Percentiles rank a stretch among this genome's conserved stretches.
These are phyloP conservation scores for Pseudomonodictys pantanalensis DNA, from an alignment of 495 filamentous ascomycete genomes.

Conservation along the genomic window DNA sequence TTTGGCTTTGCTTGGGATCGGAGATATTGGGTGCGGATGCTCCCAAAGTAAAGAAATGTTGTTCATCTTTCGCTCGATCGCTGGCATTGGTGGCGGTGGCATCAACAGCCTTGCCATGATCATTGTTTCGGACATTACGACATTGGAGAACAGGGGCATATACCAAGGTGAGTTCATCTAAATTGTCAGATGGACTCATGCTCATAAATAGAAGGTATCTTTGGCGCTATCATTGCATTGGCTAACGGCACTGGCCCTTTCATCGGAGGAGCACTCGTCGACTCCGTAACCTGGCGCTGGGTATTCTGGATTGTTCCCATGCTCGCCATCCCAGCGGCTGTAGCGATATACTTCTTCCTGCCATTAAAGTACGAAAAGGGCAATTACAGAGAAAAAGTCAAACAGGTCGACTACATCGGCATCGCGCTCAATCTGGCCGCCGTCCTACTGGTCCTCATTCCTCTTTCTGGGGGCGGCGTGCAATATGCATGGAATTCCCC, in stretches of 20 bases:
- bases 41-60: conserved; percentile 28
- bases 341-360: conserved; percentile 40
- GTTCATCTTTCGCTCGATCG: conserved; percentile 25
- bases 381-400: conserved; percentile 43
- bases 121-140: conserved; percentile 37
- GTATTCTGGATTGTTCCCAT: conserved; percentile 34
- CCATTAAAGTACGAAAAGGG: conserved; percentile 40
- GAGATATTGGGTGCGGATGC: conserved; percentile 35
- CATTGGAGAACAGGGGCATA: conserved; percentile 38
- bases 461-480: conserved; percentile 60
- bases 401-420: conserved; percentile 57
- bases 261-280: conserved; percentile 33
- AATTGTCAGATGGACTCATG: not conserved
- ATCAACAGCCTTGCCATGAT: conserved; percentile 39
- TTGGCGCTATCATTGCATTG: conserved; percentile 35
- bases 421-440: conserved; percentile 50
- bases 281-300: conserved; percentile 35
- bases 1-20: conserved; percentile 31
- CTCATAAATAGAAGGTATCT: conserved; percentile 20
- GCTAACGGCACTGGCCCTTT: conserved; percentile 37
- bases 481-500: conserved; percentile 60
- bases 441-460: conserved; percentile 58
- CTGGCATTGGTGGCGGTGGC: conserved; percentile 31
- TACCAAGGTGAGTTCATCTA: conserved; percentile 30
- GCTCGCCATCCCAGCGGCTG: conserved; percentile 32